Evolutionary conservation across 1,139 yeast genomes (phyloP).

Genomic region (Magnusiomyces tetraspermus): DNA sequence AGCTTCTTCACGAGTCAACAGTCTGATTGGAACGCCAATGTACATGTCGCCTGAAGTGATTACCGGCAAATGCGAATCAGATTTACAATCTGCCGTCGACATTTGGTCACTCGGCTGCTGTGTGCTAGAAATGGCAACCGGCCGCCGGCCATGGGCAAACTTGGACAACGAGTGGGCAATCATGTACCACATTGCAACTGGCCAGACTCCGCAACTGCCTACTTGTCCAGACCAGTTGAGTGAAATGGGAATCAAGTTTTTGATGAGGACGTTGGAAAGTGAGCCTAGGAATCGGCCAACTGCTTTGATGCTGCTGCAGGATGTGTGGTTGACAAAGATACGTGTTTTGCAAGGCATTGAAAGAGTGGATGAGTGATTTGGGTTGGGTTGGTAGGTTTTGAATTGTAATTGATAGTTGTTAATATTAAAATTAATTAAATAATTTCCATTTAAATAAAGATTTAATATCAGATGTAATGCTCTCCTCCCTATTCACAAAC

Average conservation of each 20-base stretch:
- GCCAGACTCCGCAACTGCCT: conserved; percentile 84
- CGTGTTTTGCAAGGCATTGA: conserved; percentile 9
- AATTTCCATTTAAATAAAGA: too few species aligned
- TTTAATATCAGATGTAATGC: too few species aligned
- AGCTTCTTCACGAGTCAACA: conserved; percentile 31
- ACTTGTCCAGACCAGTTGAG: conserved; percentile 60
- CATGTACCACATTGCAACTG: conserved; percentile 97
- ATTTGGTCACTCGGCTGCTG: conserved; percentile 83
- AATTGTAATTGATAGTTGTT: background rate
- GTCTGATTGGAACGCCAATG: conserved; percentile 96
- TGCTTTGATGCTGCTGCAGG: conserved; percentile 75
- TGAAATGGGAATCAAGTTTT: conserved; percentile 58
- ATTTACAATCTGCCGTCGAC: conserved; percentile 58
- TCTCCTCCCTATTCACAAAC: too few species aligned
- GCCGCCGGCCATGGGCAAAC: conserved; percentile 51
- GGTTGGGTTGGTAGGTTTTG: too few species aligned
- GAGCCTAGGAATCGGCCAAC: conserved; percentile 73
- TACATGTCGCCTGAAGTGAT: conserved; percentile 98
- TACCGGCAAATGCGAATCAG: conserved; percentile 55
- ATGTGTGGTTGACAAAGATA: conserved; percentile 58
- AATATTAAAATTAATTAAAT: background rate
- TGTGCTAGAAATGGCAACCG: conserved; percentile 83
- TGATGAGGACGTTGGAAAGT: conserved; percentile 69
- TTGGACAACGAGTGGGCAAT: conserved; percentile 97
- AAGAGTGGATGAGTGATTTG: background rate